phyloP scores from a whole-genome alignment of 2,329 filamentous ascomycete genomes.

The Trichoderma citrinoviride region DNA sequence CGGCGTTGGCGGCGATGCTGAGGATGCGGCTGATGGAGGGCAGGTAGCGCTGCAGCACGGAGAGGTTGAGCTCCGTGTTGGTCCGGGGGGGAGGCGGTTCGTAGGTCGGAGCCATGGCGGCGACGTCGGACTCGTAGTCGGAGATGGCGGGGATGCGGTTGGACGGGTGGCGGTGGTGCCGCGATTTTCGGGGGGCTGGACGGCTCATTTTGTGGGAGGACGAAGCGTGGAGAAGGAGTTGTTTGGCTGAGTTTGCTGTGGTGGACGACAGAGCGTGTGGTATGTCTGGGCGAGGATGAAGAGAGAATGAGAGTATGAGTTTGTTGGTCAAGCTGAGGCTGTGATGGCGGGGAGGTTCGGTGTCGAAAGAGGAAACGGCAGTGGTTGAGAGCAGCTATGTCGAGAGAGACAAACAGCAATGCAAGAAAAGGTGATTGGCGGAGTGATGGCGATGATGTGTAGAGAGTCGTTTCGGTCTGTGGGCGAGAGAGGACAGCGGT shows the following conservation, averaged over 20 bases:
- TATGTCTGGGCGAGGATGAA: neutral
- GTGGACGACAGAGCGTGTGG: neutral
- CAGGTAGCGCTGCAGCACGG: conserved; percentile 78
- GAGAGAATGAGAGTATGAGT: neutral
- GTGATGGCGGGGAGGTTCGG: neutral
- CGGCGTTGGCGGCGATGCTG: conserved; percentile 79
- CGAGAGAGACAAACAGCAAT: too few relatives aligned
- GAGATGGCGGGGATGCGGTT: conserved; percentile 44
- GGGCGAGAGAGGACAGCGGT: neutral
- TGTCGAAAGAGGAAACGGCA: neutral
- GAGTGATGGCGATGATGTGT: neutral
- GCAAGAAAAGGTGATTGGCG: neutral
- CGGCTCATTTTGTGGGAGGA: conserved; percentile 41
- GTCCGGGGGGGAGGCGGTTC: conserved; percentile 58
- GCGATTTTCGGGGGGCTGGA: conserved; percentile 41
- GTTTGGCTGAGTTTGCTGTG: neutral
- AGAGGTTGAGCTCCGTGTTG: conserved; percentile 83
- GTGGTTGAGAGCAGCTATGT: neutral
- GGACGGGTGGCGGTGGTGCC: conserved; percentile 43
- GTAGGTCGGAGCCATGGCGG: conserved; percentile 40
- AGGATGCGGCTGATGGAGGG: conserved; percentile 71
- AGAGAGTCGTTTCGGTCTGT: neutral
- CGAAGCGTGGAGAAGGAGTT: neutral
- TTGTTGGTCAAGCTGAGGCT: neutral
- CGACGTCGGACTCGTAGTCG: conserved; percentile 67